Evolutionary conservation across 352 stramenopile species (phyloP), one percentile per base, ranked within the genome.

Genomic region (Pythium monospermum): DNA sequence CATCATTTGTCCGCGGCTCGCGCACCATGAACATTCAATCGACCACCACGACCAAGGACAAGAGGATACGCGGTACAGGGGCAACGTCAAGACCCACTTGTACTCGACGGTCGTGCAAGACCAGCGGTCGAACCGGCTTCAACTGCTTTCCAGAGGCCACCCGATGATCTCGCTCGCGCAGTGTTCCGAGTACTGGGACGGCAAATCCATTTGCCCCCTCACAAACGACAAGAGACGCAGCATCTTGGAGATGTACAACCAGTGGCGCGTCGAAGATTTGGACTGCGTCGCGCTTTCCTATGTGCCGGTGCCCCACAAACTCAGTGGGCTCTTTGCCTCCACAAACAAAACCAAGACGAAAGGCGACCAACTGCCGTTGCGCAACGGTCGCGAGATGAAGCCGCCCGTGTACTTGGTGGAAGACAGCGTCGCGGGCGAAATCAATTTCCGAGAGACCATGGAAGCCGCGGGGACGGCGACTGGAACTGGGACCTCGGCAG

Each of bases 221-320:
- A 90, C 75, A 50, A 80, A 46, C 28, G 83, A 94, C 18, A 92
- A 88, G 56, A 69, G 86, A 35, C 79, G 76, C 6, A 56, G 67
- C 16, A 94, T 94, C 40, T 61, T 91, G 16, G 83, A 94, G 18
- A 92, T 94, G 82, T 94, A 92, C 61, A 87, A 91, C 48, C 83
- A 94, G 42, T 94, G 83, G 83, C 77, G 80, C 11, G 81, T 91
- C 13, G 83, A 94, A 63, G 83, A 94, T 47, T 49, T 94, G 19
- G 83, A 92, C 41, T 91, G 79, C 44, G 81, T 88, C 12, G 83
- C 83, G 10, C 72, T 94, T n/a, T 85, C 78, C 4, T 94, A 91
- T 32, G 83, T 87, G 0, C 83, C 83, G 1, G 75, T 94, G 6
- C 69, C 75, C 4, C 78, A 87, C 54, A 91, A 91, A 50, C 49